Evolutionary conservation across 106 monocot species (phyloP).

Genomic region (Chionographis japonica): DNA sequence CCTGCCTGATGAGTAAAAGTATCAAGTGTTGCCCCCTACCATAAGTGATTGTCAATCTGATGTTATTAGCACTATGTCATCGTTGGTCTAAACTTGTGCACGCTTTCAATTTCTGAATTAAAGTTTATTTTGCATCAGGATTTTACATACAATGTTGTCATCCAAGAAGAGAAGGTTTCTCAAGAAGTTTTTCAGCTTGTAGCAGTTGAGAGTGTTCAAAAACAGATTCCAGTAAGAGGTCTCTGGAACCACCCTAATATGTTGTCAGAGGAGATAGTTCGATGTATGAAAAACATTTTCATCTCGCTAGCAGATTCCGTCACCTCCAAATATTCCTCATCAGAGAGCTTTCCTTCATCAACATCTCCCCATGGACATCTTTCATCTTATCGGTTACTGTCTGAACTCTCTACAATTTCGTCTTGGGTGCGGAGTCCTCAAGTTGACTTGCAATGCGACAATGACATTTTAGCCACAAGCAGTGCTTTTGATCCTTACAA

Average conservation of each 20-base stretch:
- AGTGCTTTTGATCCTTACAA: slow-evolving; percentile 67
- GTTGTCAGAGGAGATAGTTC: slow-evolving; percentile 80
- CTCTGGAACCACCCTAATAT: slow-evolving; percentile 54
- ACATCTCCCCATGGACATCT: slow-evolving; percentile 43
- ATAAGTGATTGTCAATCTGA: no score
- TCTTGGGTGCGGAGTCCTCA: slow-evolving; percentile 59
- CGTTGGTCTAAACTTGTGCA: no score
- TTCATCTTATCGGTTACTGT: slow-evolving; percentile 52
- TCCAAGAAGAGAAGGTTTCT: slow-evolving; percentile 17
- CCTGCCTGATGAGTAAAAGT: no score
- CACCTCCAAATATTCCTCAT: slow-evolving; percentile 23
- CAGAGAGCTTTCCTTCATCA: slow-evolving; percentile 19
- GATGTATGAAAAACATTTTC: slow-evolving; percentile 87
- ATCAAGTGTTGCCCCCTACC: no score
- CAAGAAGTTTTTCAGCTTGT: slow-evolving; percentile 10
- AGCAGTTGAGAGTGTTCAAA: slow-evolving; percentile 26
- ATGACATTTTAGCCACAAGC: slow-evolving; percentile 40
- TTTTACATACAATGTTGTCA: slow-evolving; percentile 4
- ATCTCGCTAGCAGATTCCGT: slow-evolving; percentile 62
- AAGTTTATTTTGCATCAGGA: slow-evolving; percentile 25
- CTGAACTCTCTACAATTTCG: slow-evolving; percentile 45
- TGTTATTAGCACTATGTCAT: no score
- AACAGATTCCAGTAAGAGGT: slow-evolving; percentile 35
- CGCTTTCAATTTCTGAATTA: no score
- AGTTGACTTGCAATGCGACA: slow-evolving; percentile 39